Evolutionary conservation across 1,284 basidiomycete genomes (phyloP), one percentile per base, ranked within the genome.

Genomic region (Leccinum pachyderme): DNA sequence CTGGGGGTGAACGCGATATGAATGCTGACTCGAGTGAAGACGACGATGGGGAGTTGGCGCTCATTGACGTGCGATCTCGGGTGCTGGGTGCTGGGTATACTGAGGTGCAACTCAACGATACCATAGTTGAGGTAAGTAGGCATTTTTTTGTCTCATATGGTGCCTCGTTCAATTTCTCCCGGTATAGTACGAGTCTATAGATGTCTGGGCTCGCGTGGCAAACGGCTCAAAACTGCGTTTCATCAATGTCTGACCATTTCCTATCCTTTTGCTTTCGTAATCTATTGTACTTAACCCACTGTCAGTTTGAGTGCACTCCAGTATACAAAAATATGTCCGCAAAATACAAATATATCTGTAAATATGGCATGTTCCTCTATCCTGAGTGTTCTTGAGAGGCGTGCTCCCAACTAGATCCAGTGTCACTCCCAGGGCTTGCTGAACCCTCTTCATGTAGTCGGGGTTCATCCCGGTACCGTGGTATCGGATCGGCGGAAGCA

Each of bases 51-150:
- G 86, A 89, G 62, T 68, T 93, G 57, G 82, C 83, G 6, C 84
- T 98, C 79, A 80, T 91, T 43, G 92, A 96, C 61, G 83, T 97
- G 56, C 83, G 95, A 46, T 84, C 86, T 49, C 83, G 93, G 29
- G 87, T 96, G 11, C 74, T 95, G 49, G 87, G 86, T 47, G 87
- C 86, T 65, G 94, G 95, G 7, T 96, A 89, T 73, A 97, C 92
- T 11, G 95, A 98, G 71, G 84, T 82, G 6, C 89, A 94, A 71
- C 78, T 98, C 31, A 92, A 89, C 78, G 87, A 92, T 61, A 91
- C 91, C 1, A 86, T 95, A 54, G 65, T 77, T 18, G 79, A 89
- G 76, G 93, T 94, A 65, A 67, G 86, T 75, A 25, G 47, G 46
- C 22, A 49, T 54, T 51, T 39, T 39, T 50, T 49, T 51, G 24